A percentile compares a stretch with the other conserved stretches of the same genome.
phyloP scores from a whole-genome alignment of 768 basidiomycete species.

The Obba rivulosa region DNA sequence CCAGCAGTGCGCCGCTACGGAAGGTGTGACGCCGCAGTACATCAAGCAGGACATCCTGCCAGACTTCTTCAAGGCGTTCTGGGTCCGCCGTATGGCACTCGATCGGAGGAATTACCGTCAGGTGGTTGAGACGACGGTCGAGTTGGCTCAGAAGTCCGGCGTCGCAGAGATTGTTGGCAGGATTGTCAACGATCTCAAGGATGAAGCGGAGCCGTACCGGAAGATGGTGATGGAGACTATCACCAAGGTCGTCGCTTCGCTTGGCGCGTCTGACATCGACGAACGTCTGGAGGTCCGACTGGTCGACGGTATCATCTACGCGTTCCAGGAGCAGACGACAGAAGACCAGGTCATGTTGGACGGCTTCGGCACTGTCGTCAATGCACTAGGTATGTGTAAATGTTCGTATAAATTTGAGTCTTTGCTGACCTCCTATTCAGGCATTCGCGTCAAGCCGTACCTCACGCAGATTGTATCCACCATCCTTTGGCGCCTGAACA shows the following conservation, averaged over 20 bases:
- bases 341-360: constrained; percentile 99
- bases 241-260: constrained; percentile 88
- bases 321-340: constrained; percentile 99
- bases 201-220: constrained; percentile 84
- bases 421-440: constrained; percentile 24
- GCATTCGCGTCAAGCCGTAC: constrained; percentile 96
- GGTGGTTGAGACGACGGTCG: constrained; percentile 97
- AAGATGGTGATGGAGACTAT: constrained; percentile 99
- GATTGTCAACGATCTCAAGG: constrained; percentile 85
- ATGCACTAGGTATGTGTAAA: constrained; percentile 61
- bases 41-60: constrained; percentile 98
- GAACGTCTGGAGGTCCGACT: constrained; percentile 91
- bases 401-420: neutral
- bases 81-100: constrained; percentile 97
- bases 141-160: constrained; percentile 94
- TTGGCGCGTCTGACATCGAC: constrained; percentile 97
- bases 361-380: constrained; percentile 96
- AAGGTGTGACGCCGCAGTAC: constrained; percentile 93
- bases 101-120: constrained; percentile 95
- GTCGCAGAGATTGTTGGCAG: constrained; percentile 93
- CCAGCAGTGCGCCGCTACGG: constrained; percentile 97
- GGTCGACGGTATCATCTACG: constrained; percentile 97
- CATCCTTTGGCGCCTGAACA: constrained; percentile 97
- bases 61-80: constrained; percentile 99
- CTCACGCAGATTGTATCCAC: constrained; percentile 99